Base-by-base conservation (phyloP, 441 rosid genomes). In the Capsella rubella region DNA sequence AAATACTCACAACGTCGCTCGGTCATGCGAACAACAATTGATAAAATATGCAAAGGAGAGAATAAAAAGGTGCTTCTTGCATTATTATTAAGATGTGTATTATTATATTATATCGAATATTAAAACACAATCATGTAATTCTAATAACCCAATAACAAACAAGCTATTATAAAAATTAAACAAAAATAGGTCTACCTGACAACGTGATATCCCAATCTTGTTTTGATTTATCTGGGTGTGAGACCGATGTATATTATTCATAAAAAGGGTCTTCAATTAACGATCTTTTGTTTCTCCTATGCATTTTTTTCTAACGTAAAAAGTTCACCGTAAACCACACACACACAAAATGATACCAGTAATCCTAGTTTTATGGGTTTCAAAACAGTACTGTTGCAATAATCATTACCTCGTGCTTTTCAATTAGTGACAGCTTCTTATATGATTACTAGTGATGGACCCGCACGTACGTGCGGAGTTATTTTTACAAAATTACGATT, bases 1-100 rank as follows among this genome's bases (percentile, higher is more conserved):
- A 21, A 54, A 54, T 75, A 45, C 28, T 45, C 5, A 75, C 66
- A 56, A 69, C 75, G 75, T 76, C 65, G 79, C 64, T 28, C 0
- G 37, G 40, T 63, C 75, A 69, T 76, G 79, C 66, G 49, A 62
- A 62, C 13, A 61, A 28, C 12, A 43, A 68, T 40, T 29, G 39
- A 40, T 51, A 51, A n/a, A 39, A 57, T 53, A 50, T 67, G 25
- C 25, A 21, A 21, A 14, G 6, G 29, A 35, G 10, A 40, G 29
- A 59, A 45, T 46, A 61, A 5, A 64, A 54, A 35, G 25, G 2
- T 21, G 74, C 54, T 47, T 32, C 64, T 21, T 62, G 58, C 51
- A 75, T 75, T 53, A 69, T 75, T 62, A 34, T 21, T 21, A 34
- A 68, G 69, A 61, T 61, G 52, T 14, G 34, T 51, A 32, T 60